These are phyloP conservation scores for Stereocaulon alpinum DNA, from an alignment of 495 filamentous ascomycete species.

Conservation along the genomic window DNA sequence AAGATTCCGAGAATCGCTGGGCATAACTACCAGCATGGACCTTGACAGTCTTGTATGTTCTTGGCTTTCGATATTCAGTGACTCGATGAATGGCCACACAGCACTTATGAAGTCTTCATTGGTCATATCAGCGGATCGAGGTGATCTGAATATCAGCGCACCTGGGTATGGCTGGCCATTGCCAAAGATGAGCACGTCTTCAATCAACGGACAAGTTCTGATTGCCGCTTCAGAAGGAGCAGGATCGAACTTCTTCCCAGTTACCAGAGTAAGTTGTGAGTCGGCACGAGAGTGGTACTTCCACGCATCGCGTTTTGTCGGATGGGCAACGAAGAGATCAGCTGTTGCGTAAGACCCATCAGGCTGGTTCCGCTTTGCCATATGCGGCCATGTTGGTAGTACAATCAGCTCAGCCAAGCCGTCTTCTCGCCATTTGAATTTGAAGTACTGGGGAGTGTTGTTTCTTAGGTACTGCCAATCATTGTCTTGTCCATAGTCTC, in stretches of 20 bases:
- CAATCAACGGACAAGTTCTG: conserved; percentile 24
- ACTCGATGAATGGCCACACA: conserved; percentile 31
- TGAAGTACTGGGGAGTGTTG: conserved; percentile 26
- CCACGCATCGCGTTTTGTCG: conserved; percentile 42
- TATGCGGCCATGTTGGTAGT: conserved; percentile 50
- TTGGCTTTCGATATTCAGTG: conserved; percentile 31
- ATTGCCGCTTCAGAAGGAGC: conserved; percentile 47
- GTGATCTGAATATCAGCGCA: conserved; percentile 31
- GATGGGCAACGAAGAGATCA: conserved; percentile 48
- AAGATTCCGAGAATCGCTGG: conserved; percentile 22
- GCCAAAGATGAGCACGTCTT: conserved; percentile 41
- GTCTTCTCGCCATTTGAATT: conserved; percentile 46
- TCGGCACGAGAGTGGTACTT: conserved; percentile 51
- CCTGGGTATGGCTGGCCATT: conserved; percentile 35
- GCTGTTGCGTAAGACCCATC: conserved; percentile 49
- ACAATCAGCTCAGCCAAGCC: conserved; percentile 50
- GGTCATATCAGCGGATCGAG: neutral
- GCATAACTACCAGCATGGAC: conserved; percentile 37
- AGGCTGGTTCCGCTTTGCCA: conserved; percentile 47
- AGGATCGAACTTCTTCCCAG: conserved; percentile 61
- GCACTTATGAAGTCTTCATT: conserved; percentile 23
- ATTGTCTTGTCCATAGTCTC: conserved; percentile 41
- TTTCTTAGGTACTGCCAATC: conserved; percentile 59
- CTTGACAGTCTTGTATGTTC: conserved; percentile 34
- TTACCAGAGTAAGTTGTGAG: conserved; percentile 50